phyloP scores from a whole-genome alignment of 2,329 filamentous ascomycete genomes.

The Chrysoporthe deuterocubensis region DNA sequence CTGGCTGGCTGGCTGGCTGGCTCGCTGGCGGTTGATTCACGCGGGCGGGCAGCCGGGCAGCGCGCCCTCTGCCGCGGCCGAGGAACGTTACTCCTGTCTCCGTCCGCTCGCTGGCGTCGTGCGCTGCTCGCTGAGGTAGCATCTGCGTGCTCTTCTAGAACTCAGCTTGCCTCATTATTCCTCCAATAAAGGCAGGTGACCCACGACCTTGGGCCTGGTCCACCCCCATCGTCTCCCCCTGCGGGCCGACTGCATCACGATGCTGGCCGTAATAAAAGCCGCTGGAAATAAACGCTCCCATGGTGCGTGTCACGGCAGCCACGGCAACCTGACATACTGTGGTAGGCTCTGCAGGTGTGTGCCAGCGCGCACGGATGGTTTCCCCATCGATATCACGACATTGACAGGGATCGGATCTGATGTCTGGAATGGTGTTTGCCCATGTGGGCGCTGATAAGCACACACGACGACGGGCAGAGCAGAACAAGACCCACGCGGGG shows the following conservation, averaged over 20 bases:
- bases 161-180: conserved; percentile 11
- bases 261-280: background rate
- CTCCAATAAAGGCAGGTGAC: background rate
- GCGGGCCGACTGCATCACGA: background rate
- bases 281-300: background rate
- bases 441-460: conserved; percentile 11
- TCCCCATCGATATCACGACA: conserved; percentile 6
- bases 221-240: background rate
- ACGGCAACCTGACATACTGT: background rate
- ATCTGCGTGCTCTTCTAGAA: background rate
- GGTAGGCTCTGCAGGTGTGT: background rate
- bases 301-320: conserved; percentile 7
- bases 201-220: background rate
- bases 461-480: background rate
- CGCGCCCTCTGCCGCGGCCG: background rate
- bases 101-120: background rate
- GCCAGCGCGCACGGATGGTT: background rate
- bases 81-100: conserved; percentile 1
- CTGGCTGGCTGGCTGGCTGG: too few relatives aligned
- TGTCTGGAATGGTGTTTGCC: conserved; percentile 1
- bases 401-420: conserved; percentile 13
- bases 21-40: too few relatives aligned
- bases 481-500: background rate
- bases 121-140: background rate
- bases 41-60: too few relatives aligned